A percentile compares a stretch with the other conserved stretches of the same genome.
These are phyloP conservation scores for Ulvella scutata DNA, from an alignment of 139 green algal species.

Conservation along the genomic window DNA sequence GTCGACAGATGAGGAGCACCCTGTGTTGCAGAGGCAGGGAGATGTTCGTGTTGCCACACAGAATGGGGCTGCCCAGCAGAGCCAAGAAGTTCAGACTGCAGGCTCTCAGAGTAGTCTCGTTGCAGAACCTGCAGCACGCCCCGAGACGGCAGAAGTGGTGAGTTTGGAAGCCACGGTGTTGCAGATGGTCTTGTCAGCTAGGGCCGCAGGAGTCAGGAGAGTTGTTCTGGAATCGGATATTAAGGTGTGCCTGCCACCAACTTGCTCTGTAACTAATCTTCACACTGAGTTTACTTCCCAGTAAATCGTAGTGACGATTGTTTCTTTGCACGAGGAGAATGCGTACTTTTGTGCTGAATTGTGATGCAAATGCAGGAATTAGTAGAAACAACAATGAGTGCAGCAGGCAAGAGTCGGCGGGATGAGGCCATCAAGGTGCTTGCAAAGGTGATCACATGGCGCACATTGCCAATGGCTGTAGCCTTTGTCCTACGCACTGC, in stretches of 20 bases:
- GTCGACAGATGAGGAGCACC: too few species aligned
- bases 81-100: too few species aligned
- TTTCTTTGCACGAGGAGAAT: not conserved
- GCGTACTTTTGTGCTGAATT: not conserved
- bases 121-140: too few species aligned
- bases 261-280: not conserved
- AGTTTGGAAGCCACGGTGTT: not conserved
- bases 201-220: not conserved
- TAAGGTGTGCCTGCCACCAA: not conserved
- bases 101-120: too few species aligned
- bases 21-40: too few species aligned
- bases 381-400: not conserved
- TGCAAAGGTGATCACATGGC: not conserved
- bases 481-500: not conserved
- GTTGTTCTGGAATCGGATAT: not conserved
- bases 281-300: not conserved
- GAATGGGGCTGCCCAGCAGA: too few species aligned
- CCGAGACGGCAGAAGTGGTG: not conserved
- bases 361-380: not conserved
- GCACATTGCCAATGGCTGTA: not conserved
- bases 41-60: too few species aligned
- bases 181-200: not conserved
- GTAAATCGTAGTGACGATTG: too few species aligned
- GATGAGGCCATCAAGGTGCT: not conserved
- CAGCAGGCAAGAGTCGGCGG: not conserved